Percentiles rank a stretch among this genome's conserved stretches.
phyloP scores from a whole-genome alignment of 2,329 filamentous ascomycete genomes.

The Septoria petroselini region DNA sequence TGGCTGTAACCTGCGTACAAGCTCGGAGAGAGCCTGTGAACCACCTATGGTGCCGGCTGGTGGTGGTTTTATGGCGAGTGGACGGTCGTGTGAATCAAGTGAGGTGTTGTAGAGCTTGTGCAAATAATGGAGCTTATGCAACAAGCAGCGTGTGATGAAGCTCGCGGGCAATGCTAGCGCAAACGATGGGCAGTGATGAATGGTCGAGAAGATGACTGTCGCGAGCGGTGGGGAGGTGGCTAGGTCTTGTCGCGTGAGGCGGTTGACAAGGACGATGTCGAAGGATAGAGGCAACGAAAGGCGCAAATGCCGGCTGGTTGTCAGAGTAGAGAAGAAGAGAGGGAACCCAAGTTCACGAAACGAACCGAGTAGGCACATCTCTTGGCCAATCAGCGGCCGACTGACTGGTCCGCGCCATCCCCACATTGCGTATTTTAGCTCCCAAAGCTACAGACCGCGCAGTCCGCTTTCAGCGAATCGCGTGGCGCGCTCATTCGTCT shows the following conservation, averaged over 20 bases:
- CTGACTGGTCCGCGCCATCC: too few relatives aligned
- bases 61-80: background rate
- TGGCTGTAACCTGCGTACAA: constrained; percentile 27
- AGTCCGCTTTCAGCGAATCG: constrained; percentile 1
- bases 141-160: background rate
- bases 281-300: background rate
- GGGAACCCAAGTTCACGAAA: background rate
- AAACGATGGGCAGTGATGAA: too few relatives aligned
- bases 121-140: background rate
- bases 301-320: background rate
- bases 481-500: background rate
- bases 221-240: background rate
- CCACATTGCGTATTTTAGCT: background rate
- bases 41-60: constrained; percentile 30
- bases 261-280: background rate
- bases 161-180: too few relatives aligned
- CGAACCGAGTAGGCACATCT: too few relatives aligned
- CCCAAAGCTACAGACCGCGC: too few relatives aligned
- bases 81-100: background rate
- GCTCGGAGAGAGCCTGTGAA: constrained; percentile 30
- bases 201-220: background rate
- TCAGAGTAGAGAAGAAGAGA: background rate
- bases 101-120: background rate
- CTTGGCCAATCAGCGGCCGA: too few relatives aligned
- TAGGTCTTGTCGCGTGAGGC: background rate